Percentiles rank a stretch among this genome's conserved stretches.
phyloP scores from a whole-genome alignment of 495 filamentous ascomycete species.

The Xylaria telfairii region DNA sequence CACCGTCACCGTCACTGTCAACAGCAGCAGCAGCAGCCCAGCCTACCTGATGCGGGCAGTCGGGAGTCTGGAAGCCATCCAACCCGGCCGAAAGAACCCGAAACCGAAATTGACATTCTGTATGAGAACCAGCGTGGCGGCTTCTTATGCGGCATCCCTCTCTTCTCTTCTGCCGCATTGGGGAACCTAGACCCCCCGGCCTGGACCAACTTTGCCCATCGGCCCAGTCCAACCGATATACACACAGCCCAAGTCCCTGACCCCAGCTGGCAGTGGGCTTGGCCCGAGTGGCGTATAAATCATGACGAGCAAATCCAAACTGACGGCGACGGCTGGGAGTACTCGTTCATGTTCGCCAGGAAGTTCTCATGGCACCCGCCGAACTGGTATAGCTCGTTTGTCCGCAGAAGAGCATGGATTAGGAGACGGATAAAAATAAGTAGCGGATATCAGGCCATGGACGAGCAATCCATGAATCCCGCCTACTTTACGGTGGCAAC shows the following conservation, averaged over 20 bases:
- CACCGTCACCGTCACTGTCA: too few relatives aligned
- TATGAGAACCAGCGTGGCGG: conserved; percentile 91
- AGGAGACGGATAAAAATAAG: conserved; percentile 75
- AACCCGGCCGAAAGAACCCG: conserved; percentile 37
- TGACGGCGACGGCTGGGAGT: conserved; percentile 95
- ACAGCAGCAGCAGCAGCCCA: neutral
- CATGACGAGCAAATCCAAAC: conserved; percentile 74
- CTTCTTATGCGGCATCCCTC: conserved; percentile 86
- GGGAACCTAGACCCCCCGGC: conserved; percentile 84
- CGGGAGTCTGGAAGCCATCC: conserved; percentile 9
- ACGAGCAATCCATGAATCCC: conserved; percentile 70
- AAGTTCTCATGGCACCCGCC: conserved; percentile 89
- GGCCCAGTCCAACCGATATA: conserved; percentile 82
- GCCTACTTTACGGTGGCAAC: conserved; percentile 84
- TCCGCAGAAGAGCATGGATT: conserved; percentile 86
- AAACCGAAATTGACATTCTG: conserved; percentile 79
- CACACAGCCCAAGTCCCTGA: conserved; percentile 91
- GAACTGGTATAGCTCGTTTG: conserved; percentile 91
- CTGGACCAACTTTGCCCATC: conserved; percentile 80
- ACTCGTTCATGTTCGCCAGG: conserved; percentile 82
- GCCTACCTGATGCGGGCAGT: neutral
- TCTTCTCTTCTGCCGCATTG: conserved; percentile 85
- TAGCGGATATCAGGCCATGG: conserved; percentile 40
- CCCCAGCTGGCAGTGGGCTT: conserved; percentile 95
- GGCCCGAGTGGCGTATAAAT: conserved; percentile 93